Evolutionary conservation across 257 asterid genomes (phyloP), one percentile per base, ranked within the genome.

Genomic region (Ajuga chamaepitys): DNA sequence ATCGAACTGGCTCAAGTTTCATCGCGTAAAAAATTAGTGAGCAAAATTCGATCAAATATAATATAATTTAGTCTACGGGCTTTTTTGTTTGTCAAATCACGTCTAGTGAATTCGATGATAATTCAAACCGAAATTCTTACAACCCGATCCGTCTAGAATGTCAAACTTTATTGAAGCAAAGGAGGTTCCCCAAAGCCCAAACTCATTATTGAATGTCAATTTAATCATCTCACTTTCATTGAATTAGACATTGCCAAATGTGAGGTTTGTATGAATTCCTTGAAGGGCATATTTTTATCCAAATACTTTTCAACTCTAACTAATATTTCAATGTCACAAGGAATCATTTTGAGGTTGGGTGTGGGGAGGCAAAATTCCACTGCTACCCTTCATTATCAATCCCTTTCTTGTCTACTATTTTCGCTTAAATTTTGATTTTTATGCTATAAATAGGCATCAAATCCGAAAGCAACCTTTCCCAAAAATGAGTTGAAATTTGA

Each of bases 271-370:
- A 30, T 48, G 57, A 48, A 18, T 17, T 30, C 24, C 41, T 51
- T 11, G 2, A 41, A 44, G 57, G 70, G 58, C 46, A 62, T 50
- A 24, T 47, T 64, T 34, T 12, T 12, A 64, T 46, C 67, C 9
- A 12, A 42, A 40, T n/a, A 34, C 52, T 67, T 67, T 62, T 40
- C 44, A 58, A 59, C 62, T 50, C 59, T 8, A 16, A 10, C 20
- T 46, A 35, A 4, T 56, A 60, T 37, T 62, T 62, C 62, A 62
- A 30, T 68, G 66, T 54, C 62, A 66, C 66, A 48, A 66, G 68
- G 71, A 76, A 76, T 76, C 58, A 53, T 26, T 25, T 34, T 50
- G 30, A 50, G 68, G 80, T 64, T 64, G 70, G 61, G 16, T 30
- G 52, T 56, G 45, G 65, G 68, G 75, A 50, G 25, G 69, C 77